Conservation (phyloP, 257 asterid species). For the Linderniella brevidens region DNA sequence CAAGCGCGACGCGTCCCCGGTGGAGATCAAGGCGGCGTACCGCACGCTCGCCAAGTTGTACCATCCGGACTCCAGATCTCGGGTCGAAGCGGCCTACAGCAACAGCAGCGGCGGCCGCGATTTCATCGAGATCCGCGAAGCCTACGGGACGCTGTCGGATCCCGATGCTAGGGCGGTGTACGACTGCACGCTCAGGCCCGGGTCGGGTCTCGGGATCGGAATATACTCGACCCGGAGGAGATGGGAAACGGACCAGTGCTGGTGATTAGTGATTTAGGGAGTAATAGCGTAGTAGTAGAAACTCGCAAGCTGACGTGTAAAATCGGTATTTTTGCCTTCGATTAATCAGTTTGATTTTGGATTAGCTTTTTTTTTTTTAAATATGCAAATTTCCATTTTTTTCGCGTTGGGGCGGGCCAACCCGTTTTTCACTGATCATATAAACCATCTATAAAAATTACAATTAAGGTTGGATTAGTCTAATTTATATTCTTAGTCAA, state of each 20-base stretch:
- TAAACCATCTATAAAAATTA: too few relatives aligned
- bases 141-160: constrained; percentile 75
- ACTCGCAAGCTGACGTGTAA: too few relatives aligned
- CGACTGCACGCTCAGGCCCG: constrained; percentile 29
- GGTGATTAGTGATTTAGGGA: constrained; percentile 23
- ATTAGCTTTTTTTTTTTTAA: too few relatives aligned
- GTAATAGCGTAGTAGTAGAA: too few relatives aligned
- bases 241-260: constrained; percentile 98
- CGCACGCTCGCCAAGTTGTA: constrained; percentile 65
- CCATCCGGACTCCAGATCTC: constrained; percentile 64
- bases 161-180: constrained; percentile 54
- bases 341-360: too few relatives aligned
- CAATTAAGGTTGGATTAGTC: too few relatives aligned
- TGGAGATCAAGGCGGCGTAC: constrained; percentile 78
- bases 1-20: constrained; percentile 42
- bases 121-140: constrained; percentile 64
- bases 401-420: too few relatives aligned
- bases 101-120: constrained; percentile 29
- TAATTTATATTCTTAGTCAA: too few relatives aligned
- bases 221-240: constrained; percentile 56
- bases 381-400: too few relatives aligned
- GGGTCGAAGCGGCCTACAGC: constrained; percentile 14
- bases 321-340: too few relatives aligned
- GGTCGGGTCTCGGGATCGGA: constrained; percentile 9
- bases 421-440: too few relatives aligned